Conservation (phyloP, 1,284 basidiomycete genomes). For the Sphaerobolus stellatus region DNA sequence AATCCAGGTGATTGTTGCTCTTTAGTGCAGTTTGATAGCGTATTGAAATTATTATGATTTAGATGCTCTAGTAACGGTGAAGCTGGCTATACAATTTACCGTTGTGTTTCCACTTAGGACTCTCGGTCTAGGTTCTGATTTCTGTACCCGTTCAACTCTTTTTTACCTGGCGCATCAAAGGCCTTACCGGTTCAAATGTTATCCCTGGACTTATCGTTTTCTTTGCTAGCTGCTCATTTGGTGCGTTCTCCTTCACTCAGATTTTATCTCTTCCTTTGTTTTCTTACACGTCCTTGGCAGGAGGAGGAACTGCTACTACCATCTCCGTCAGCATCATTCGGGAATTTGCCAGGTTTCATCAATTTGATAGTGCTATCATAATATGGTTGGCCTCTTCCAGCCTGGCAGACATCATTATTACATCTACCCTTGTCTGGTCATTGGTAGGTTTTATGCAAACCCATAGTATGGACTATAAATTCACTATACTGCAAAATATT, state of each 20-base stretch:
- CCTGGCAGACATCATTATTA: constrained; percentile 47
- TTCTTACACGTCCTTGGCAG: constrained; percentile 29
- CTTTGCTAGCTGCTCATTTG: constrained; percentile 39
- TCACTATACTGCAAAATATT: background rate
- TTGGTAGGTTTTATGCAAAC: constrained; percentile 44
- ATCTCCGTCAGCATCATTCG: constrained; percentile 34
- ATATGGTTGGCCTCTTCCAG: constrained; percentile 49
- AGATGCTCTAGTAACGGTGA: too few relatives aligned
- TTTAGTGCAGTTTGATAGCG: too few relatives aligned
- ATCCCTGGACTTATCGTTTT: constrained; percentile 37
- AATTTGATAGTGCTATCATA: constrained; percentile 43
- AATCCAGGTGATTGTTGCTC: too few relatives aligned
- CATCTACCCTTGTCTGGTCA: constrained; percentile 41
- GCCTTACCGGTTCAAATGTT: constrained; percentile 41
- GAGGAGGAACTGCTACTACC: constrained; percentile 47
- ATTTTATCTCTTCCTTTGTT: too few relatives aligned
- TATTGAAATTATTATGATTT: too few relatives aligned
- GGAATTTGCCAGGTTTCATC: constrained; percentile 40
- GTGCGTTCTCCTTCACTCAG: constrained; percentile 25
- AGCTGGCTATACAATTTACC: too few relatives aligned
- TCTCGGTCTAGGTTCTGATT: constrained; percentile 45
- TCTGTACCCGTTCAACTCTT: constrained; percentile 54
- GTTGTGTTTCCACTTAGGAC: too few relatives aligned
- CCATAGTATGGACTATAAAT: too few relatives aligned
- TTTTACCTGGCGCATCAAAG: constrained; percentile 49